Evolutionary conservation across 495 filamentous ascomycete species (phyloP), one percentile per base, ranked within the genome.

Genomic region (Choiromyces venosus): DNA sequence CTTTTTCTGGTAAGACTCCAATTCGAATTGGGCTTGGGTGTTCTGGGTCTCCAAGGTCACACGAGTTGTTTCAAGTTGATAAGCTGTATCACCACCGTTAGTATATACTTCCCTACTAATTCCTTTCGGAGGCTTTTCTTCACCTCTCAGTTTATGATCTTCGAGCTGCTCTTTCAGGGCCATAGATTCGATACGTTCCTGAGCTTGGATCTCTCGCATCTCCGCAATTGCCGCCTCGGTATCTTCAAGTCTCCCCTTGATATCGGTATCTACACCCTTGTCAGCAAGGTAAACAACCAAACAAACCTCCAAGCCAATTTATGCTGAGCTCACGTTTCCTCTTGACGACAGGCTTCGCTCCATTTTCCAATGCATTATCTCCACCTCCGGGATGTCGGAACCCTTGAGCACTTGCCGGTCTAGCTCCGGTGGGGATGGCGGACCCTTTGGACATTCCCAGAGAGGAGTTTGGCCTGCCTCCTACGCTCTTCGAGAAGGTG

Each of bases 1-100:
- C 44, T 72, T 81, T 69, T 76, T 79, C 38, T 75, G 65, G 39
- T 35, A 72, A 38, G 46, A 21, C 38, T 81, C 79, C n/a, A 81
- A 68, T 73, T 81, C 79, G 12, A 81, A 67, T 65, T 79, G 74
- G 16, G 65, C 36, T 44, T 78, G 73, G 19, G 76, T 78, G 25
- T 77, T 70, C 44, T 79, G 71, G 16, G 79, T 79, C 68, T 81
- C 79, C 61, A 81, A 68, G n/a, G 71, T 76, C 35, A 72, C 79
- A 42, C 79, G 70, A 38, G 72, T 78, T 38, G 79, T 81, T 46
- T 81, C 79, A 35, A 79, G 77, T 73, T 77, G 75, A 25, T 73
- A 77, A 42, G 75, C 75, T 77, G 37, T 46, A 66, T n/a, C 1
- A 3, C 40, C 29, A 35, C 42, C 38, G 69, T 79, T 66, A 79